A percentile compares a stretch with the other conserved stretches of the same genome.
Conservation (phyloP, 768 basidiomycete species). For the Pulveroboletus sp. region DNA sequence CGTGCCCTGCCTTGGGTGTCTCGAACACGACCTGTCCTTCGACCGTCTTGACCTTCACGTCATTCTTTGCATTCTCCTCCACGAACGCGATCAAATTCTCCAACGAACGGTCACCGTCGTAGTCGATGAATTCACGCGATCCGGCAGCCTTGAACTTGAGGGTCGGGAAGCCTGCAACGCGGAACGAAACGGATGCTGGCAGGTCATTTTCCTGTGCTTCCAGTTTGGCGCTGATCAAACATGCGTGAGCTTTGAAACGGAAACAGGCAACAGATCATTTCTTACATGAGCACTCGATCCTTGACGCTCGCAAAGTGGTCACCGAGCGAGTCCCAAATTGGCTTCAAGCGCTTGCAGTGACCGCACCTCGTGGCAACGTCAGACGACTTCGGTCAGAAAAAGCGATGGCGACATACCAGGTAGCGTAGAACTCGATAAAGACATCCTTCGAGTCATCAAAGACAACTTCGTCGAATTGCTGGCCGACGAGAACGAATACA, state of each 20-base stretch:
- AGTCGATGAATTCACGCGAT: conserved; percentile 80
- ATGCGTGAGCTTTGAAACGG: conserved; percentile 8
- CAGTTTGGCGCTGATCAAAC: conserved; percentile 78
- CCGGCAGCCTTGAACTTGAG: conserved; percentile 96
- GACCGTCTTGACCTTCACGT: conserved; percentile 38
- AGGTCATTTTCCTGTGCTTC: conserved; percentile 97
- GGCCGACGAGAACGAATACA: conserved; percentile 81
- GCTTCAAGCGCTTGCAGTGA: conserved; percentile 96
- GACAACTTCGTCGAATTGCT: conserved; percentile 84
- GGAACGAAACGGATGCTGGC: conserved; percentile 84
- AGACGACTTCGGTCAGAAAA: neutral
- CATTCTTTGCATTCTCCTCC: conserved; percentile 76
- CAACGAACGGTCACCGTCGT: conserved; percentile 86
- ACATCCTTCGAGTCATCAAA: conserved; percentile 89
- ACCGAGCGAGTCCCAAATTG: conserved; percentile 87
- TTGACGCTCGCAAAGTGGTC: conserved; percentile 76
- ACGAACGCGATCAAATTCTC: conserved; percentile 84
- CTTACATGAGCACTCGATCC: conserved; percentile 75
- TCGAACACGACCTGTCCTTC: conserved; percentile 26
- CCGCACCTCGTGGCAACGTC: conserved; percentile 58
- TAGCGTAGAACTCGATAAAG: conserved; percentile 95
- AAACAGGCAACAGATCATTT: conserved; percentile 13
- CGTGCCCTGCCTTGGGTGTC: conserved; percentile 23
- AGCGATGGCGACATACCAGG: conserved; percentile 68
- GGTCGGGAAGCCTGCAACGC: conserved; percentile 86